These are phyloP conservation scores for Kodamaea fukazawae DNA, from an alignment of 805 yeast genomes.

Conservation along the genomic window DNA sequence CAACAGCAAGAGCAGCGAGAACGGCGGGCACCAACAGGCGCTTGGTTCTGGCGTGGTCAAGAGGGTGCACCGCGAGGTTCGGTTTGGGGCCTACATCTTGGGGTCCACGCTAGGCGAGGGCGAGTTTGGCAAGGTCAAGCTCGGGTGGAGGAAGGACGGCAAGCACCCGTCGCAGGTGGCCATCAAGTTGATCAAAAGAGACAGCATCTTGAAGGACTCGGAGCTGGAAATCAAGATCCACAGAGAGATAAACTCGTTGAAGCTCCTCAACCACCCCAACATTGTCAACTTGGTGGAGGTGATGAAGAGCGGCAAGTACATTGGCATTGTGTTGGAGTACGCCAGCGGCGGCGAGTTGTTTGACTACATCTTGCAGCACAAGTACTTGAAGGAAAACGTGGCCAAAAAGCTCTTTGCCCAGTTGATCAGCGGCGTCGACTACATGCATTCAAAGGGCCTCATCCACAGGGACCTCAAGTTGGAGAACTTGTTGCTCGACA, in stretches of 20 bases:
- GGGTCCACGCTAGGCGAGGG: constrained; percentile 98
- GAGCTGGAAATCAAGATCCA: constrained; percentile 87
- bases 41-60: constrained; percentile 13
- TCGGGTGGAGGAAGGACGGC: constrained; percentile 92
- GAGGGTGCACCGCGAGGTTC: constrained; percentile 57
- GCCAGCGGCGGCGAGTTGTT: constrained; percentile 98
- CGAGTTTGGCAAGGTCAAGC: constrained; percentile 95
- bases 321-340: constrained; percentile 93
- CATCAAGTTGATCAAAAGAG: constrained; percentile 85
- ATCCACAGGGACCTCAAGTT: constrained; percentile 77
- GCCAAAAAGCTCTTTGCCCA: constrained; percentile 92
- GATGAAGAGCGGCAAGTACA: constrained; percentile 87
- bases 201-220: constrained; percentile 80
- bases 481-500: constrained; percentile 74
- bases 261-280: constrained; percentile 86
- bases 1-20: neutral
- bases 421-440: constrained; percentile 88
- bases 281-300: constrained; percentile 91
- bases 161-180: constrained; percentile 83
- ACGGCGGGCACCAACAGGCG: neutral
- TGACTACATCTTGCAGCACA: constrained; percentile 83
- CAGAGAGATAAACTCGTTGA: constrained; percentile 88
- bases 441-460: constrained; percentile 77
- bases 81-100: constrained; percentile 85
- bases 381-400: constrained; percentile 78